phyloP scores from a whole-genome alignment of 1,139 yeast genomes.

The Nakaseomyces delphensis region DNA sequence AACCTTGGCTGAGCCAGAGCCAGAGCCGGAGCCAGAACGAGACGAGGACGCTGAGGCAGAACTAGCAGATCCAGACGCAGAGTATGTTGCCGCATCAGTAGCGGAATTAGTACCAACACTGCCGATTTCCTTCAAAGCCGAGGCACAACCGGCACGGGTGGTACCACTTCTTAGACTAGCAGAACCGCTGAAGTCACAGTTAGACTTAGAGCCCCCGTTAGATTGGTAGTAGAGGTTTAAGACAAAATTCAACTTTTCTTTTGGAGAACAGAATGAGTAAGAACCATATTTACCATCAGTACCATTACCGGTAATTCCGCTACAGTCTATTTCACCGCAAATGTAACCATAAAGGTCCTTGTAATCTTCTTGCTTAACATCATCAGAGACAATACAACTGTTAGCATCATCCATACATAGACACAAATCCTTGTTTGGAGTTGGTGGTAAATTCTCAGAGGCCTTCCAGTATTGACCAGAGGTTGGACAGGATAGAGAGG shows the following conservation, averaged over 20 bases:
- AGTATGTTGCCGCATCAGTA: constrained; percentile 35
- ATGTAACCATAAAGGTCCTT: constrained; percentile 47
- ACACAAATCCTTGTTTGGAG: constrained; percentile 58
- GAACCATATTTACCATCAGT: constrained; percentile 55
- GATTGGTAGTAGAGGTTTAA: constrained; percentile 55
- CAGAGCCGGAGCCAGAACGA: constrained; percentile 9
- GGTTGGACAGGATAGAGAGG: constrained; percentile 47
- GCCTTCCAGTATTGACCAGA: constrained; percentile 48
- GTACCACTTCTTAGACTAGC: constrained; percentile 43
- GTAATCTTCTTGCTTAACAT: constrained; percentile 45
- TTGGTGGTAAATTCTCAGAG: constrained; percentile 60
- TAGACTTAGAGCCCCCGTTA: constrained; percentile 38
- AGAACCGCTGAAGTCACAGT: constrained; percentile 64
- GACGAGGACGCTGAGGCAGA: constrained; percentile 17
- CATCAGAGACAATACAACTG: constrained; percentile 46
- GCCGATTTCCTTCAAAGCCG: constrained; percentile 36
- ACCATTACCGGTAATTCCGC: constrained; percentile 54
- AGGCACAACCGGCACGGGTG: constrained; percentile 49
- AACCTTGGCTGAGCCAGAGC: constrained; percentile 12
- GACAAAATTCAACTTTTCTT: constrained; percentile 54
- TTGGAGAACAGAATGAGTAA: constrained; percentile 53
- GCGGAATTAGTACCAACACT: constrained; percentile 34
- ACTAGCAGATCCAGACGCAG: constrained; percentile 27
- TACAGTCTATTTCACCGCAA: constrained; percentile 45
- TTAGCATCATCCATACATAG: constrained; percentile 47